These are phyloP conservation scores for Colletotrichum tanaceti DNA, from an alignment of 2,329 filamentous ascomycete genomes.

Conservation along the genomic window DNA sequence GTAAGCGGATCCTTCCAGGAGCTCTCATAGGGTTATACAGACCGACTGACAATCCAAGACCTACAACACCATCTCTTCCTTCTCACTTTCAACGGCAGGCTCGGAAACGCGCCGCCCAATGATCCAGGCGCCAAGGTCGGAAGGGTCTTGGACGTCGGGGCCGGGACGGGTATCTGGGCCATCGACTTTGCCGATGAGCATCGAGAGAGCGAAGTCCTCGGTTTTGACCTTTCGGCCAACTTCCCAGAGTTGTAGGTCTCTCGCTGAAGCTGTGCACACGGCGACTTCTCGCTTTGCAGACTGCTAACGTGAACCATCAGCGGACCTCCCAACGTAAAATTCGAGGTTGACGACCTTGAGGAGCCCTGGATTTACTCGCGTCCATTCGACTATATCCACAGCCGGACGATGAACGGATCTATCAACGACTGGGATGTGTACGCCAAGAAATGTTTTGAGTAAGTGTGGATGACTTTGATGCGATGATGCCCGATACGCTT, in stretches of 20 bases:
- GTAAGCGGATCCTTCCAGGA: background rate
- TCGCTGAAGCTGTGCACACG: background rate
- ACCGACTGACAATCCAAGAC: slow-evolving; percentile 41
- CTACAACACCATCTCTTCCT: slow-evolving; percentile 51
- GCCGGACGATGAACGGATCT: background rate
- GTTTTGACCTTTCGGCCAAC: slow-evolving; percentile 56
- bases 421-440: slow-evolving; percentile 13
- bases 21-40: no score
- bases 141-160: slow-evolving; percentile 58
- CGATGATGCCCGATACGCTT: no score
- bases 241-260: slow-evolving; percentile 49
- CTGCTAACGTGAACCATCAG: background rate
- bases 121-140: slow-evolving; percentile 41
- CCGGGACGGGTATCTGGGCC: slow-evolving; percentile 59
- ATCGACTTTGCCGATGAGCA: slow-evolving; percentile 53
- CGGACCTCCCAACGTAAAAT: slow-evolving; percentile 57
- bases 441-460: slow-evolving; percentile 48
- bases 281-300: no score
- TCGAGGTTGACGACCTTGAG: slow-evolving; percentile 54
- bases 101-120: slow-evolving; percentile 46
- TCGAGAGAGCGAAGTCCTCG: slow-evolving; percentile 46
- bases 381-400: slow-evolving; percentile 34
- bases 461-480: background rate
- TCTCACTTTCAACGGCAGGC: slow-evolving; percentile 48
- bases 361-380: slow-evolving; percentile 48